A percentile compares a stretch with the other conserved stretches of the same genome.
phyloP scores from a whole-genome alignment of 2,329 filamentous ascomycete genomes.

The Nannizzia gypsea region DNA sequence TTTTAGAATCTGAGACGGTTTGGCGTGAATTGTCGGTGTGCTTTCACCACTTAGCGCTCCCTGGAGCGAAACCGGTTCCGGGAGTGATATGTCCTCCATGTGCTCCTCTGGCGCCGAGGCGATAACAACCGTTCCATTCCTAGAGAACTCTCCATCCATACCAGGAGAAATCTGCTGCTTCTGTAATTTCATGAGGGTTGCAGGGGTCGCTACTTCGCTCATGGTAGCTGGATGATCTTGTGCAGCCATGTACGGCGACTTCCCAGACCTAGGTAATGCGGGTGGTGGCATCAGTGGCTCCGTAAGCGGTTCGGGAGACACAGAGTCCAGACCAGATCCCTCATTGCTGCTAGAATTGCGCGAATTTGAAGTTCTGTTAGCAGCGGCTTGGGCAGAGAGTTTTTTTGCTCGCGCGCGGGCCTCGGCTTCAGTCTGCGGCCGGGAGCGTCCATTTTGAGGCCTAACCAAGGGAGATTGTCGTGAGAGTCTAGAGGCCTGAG shows the following conservation, averaged over 20 bases:
- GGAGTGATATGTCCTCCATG: constrained; percentile 59
- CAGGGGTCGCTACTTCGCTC: constrained; percentile 64
- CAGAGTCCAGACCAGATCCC: constrained; percentile 34
- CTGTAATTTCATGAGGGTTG: constrained; percentile 69
- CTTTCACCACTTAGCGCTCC: constrained; percentile 36
- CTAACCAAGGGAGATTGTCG: constrained; percentile 37
- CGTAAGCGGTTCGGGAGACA: constrained; percentile 40
- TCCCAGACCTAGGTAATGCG: constrained; percentile 32
- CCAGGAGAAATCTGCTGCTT: constrained; percentile 37
- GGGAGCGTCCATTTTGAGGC: constrained; percentile 26
- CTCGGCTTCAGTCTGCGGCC: constrained; percentile 18
- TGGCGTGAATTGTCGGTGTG: constrained; percentile 50
- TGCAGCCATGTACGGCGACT: constrained; percentile 29
- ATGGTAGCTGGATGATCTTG: constrained; percentile 22
- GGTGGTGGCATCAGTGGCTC: constrained; percentile 41
- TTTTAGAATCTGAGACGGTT: constrained; percentile 44
- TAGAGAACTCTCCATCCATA: constrained; percentile 25
- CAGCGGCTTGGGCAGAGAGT: constrained; percentile 5
- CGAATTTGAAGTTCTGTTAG: constrained; percentile 14
- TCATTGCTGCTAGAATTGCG: constrained; percentile 32
- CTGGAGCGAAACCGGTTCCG: constrained; percentile 53
- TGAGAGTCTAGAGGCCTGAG: constrained; percentile 24
- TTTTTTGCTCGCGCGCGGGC: constrained; percentile 11
- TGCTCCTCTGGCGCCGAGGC: constrained; percentile 39
- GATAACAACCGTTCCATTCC: constrained; percentile 26